Conservation (phyloP, 805 yeast genomes). For the Metschnikowia aberdeeniae region DNA sequence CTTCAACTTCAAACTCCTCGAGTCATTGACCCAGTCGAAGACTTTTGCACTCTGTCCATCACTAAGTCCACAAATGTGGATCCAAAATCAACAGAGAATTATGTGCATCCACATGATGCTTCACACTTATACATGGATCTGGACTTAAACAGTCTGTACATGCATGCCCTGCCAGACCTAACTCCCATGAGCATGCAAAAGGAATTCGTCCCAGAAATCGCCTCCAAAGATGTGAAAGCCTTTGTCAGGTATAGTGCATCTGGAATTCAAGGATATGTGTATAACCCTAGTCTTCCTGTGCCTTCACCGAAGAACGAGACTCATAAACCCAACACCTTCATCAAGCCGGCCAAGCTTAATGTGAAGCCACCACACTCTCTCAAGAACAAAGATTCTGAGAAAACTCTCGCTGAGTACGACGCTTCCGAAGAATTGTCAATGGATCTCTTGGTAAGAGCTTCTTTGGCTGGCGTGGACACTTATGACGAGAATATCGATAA, state of each 20-base stretch:
- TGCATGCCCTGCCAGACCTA: background rate
- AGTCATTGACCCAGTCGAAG: background rate
- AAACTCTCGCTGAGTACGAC: slow-evolving; percentile 2
- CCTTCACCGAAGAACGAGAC: background rate
- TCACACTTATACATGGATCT: too few relatives aligned
- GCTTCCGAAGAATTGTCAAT: slow-evolving; percentile 6
- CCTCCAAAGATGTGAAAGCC: background rate
- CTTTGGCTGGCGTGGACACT: slow-evolving; percentile 7
- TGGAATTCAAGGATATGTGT: background rate
- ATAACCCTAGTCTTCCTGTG: slow-evolving; percentile 3
- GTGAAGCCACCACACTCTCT: background rate
- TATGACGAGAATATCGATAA: slow-evolving; percentile 12
- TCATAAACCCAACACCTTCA: background rate
- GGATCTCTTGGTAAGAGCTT: slow-evolving; percentile 11
- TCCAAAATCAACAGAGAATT: background rate
- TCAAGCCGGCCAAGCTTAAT: background rate
- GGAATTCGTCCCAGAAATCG: background rate
- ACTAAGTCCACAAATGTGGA: background rate
- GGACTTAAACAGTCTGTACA: background rate
- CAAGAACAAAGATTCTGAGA: slow-evolving; percentile 2
- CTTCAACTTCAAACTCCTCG: background rate
- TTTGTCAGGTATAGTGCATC: background rate
- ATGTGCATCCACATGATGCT: background rate
- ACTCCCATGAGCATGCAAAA: slow-evolving; percentile 2
- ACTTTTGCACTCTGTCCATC: background rate